A percentile compares a stretch with the other conserved stretches of the same genome.
These are phyloP conservation scores for Carpinus viminea DNA, from an alignment of 306 rosid genomes.

Conservation along the genomic window DNA sequence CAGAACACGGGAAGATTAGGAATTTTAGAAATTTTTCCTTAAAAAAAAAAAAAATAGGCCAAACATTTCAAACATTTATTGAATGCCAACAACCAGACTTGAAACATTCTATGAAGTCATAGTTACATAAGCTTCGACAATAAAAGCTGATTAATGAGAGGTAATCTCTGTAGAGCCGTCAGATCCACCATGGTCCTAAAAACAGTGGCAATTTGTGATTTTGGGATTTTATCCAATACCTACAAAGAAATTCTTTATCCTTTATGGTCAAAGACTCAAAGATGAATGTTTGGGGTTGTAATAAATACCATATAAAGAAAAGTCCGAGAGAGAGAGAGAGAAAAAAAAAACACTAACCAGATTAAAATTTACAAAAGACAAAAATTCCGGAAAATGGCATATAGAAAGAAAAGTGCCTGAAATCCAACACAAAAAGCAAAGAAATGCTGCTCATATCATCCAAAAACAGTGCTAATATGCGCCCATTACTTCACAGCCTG, in stretches of 20 bases:
- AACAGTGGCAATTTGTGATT: conserved; percentile 25
- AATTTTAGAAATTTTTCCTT: no score
- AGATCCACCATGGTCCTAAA: conserved; percentile 4
- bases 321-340: neutral
- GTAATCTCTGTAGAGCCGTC: neutral
- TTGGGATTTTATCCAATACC: neutral
- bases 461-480: conserved; percentile 42
- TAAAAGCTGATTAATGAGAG: neutral
- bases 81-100: no score
- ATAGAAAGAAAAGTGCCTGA: neutral
- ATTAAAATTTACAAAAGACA: neutral
- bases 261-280: conserved; percentile 17
- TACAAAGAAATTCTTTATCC: conserved; percentile 11
- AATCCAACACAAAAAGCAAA: conserved; percentile 25
- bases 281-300: conserved; percentile 43
- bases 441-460: conserved; percentile 29
- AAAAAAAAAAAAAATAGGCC: no score
- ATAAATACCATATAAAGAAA: conserved; percentile 12
- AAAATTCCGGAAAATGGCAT: conserved; percentile 25
- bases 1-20: no score
- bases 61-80: no score
- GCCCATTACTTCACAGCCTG: conserved; percentile 91
- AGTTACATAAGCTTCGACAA: no score
- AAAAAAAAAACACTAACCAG: no score
- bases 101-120: no score